A percentile compares a stretch with the other conserved stretches of the same genome.
phyloP scores from a whole-genome alignment of 176 grass and related monocot species.

The Raddia guianensis region DNA sequence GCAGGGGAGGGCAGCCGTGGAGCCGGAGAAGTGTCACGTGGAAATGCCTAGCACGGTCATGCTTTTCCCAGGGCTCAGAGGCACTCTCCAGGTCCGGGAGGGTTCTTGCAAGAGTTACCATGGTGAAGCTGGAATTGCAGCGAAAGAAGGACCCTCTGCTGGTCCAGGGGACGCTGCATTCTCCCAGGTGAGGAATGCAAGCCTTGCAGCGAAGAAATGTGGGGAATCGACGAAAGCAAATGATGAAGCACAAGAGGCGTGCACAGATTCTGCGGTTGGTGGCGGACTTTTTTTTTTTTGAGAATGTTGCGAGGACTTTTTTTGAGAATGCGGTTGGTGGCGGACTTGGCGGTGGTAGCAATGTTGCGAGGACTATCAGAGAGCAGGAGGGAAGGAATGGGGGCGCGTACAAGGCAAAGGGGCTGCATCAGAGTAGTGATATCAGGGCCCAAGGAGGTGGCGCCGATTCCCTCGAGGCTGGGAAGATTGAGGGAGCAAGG shows the following conservation, averaged over 20 bases:
- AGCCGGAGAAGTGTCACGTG: background rate
- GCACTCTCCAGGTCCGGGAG: background rate
- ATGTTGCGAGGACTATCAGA: no score
- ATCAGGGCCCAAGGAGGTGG: background rate
- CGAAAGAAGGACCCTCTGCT: constrained; percentile 14
- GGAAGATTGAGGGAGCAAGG: background rate
- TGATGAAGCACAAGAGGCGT: background rate
- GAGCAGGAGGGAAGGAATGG: background rate
- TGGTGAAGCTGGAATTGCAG: background rate
- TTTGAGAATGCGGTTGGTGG: background rate
- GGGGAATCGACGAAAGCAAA: background rate
- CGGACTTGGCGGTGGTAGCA: no score
- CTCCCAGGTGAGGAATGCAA: background rate
- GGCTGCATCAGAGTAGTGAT: background rate
- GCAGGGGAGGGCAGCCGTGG: background rate
- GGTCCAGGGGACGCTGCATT: background rate
- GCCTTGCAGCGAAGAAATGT: background rate
- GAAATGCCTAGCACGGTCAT: background rate
- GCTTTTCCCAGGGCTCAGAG: background rate
- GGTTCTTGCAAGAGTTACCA: constrained; percentile 27
- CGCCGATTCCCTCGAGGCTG: background rate
- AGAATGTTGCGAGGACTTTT: no score
- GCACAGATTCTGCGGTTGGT: background rate
- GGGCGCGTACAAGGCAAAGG: background rate
- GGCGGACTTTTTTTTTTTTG: no score